Evolutionary conservation across 495 filamentous ascomycete species (phyloP), one percentile per base, ranked within the genome.

Genomic region (Tuber umbilicatum): DNA sequence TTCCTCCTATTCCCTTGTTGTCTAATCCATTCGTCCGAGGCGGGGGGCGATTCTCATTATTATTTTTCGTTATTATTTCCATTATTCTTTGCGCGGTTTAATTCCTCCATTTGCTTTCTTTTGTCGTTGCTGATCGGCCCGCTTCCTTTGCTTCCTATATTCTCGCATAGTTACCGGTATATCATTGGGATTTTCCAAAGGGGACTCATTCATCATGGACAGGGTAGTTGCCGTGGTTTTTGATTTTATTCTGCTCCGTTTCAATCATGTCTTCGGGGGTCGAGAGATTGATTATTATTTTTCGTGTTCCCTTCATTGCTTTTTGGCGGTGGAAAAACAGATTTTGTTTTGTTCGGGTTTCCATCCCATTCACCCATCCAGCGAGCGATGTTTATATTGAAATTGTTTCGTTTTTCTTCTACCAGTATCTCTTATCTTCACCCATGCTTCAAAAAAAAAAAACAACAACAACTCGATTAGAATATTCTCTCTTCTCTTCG

Each of bases 371-470:
- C 50, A 60, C 31, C n/a, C 50, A 38, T 78, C 72, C 37, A 75
- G 73, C 72, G 55, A 42, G 76, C 70, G 69, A 74, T 78, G 75
- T 75, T 74, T 78, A 79, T 79, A 79, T 74, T 78, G 55, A 70
- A 70, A 45, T 64, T 70, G 69, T 67, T 50, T 42, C 27, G 69
- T 9, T 68, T 41, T 19, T 16, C 68, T 42, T 75, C 55, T 5
- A 23, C 38, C 68, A 5, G 23, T 42, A 31, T 70, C 19, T 17
- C 27, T 35, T 64, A 64, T 64, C 55, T 35, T 16, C 55, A 64
- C 27, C 55, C 55, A 19, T 64, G 12, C 27, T 12, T 35, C 14
- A 27, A 64, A 35, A 35, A 64, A 64, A 64, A 31, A 64, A 64
- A 35, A 35, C 50, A n/a, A n/a, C n/a, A n/a, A 60, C 10, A 1